Base-by-base conservation (phyloP, 1,284 basidiomycete species). In the Cystobasidium sp. region DNA sequence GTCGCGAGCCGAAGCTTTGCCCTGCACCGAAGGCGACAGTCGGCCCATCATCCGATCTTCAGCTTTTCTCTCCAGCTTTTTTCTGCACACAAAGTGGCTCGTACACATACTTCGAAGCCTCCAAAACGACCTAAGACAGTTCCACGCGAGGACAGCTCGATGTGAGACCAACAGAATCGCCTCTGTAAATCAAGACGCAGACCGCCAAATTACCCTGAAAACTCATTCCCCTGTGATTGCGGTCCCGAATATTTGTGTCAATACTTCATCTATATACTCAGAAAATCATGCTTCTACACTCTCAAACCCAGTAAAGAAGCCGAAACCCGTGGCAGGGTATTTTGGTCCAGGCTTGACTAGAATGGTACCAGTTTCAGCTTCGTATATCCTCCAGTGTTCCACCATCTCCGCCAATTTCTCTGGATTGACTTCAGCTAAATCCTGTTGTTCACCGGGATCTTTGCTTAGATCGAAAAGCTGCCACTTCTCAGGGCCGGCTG, bases 371-470 rank as follows among this genome's bases (percentile, higher is more conserved):
- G 64, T 66, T 49, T 66, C 64, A 0, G 64, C 64, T 66, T 66
- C 66, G 47, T 78, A 78, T 22, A 64, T 56, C 1, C 73, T 68
- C 75, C 75, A 78, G 41, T 70, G 66, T 22, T 74, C 63, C 12
- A 80, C 22, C 22, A 81, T 75, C 61, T 78, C 75, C 3, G 59
- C 62, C 41, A 80, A 56, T 56, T 78, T 76, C n/a, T 77, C 75
- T 6, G 68, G 68, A 14, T 68, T 12, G 41, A 66, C 12, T 24
- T 70, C 53, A 1, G 78, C 77, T 41, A 79, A 59, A 69, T 81
- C 78, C 1, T 55, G 24, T 6, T 61, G 77, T 74, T 81, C 81
- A 20, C 78, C 80, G 16, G 80, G 81, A 61, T 81, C 81, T 10
- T 24, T n/a, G 0, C 51, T 56, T 9, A 81, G 20, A 68, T 81